Percentiles rank a stretch among this genome's conserved stretches.
These are phyloP conservation scores for Pleodorina starrii DNA, from an alignment of 139 green algal genomes.

Conservation along the genomic window DNA sequence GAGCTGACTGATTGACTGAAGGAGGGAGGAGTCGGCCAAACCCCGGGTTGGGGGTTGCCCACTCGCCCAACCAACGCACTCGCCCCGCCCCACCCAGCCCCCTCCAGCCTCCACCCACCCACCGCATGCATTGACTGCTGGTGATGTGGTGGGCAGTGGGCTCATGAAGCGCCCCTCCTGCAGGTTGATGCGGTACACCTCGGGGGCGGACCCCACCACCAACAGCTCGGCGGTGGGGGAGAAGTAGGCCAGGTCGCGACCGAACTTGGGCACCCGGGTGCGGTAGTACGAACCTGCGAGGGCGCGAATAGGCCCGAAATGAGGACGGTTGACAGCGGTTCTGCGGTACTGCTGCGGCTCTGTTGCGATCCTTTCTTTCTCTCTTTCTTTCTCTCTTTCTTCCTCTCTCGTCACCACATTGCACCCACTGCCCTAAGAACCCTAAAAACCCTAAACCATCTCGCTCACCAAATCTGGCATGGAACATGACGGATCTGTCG, in stretches of 20 bases:
- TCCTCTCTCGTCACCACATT: not conserved
- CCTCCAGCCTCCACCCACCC: not conserved
- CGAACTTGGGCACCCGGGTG: constrained; percentile 78
- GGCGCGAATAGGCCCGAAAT: not conserved
- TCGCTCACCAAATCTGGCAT: constrained; percentile 89
- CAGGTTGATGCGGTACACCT: constrained; percentile 92
- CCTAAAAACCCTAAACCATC: not conserved
- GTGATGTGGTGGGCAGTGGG: constrained; percentile 75
- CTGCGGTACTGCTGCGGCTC: not conserved
- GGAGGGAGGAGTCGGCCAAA: too few species aligned
- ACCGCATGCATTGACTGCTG: constrained; percentile 86
- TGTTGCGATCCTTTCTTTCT: not conserved
- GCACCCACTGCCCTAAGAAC: not conserved
- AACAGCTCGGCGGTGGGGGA: constrained; percentile 86
- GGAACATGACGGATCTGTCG: constrained; percentile 91
- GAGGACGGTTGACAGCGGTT: not conserved
- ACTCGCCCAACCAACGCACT: too few species aligned
- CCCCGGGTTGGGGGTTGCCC: too few species aligned
- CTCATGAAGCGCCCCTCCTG: constrained; percentile 91
- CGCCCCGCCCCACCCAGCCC: not conserved
- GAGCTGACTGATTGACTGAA: too few species aligned
- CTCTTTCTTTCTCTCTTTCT: not conserved
- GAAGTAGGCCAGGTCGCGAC: constrained; percentile 90
- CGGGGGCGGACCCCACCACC: constrained; percentile 81
- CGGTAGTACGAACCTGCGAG: constrained; percentile 82